Conservation (phyloP, 805 yeast species). For the Wickerhamomyces canadensis region DNA sequence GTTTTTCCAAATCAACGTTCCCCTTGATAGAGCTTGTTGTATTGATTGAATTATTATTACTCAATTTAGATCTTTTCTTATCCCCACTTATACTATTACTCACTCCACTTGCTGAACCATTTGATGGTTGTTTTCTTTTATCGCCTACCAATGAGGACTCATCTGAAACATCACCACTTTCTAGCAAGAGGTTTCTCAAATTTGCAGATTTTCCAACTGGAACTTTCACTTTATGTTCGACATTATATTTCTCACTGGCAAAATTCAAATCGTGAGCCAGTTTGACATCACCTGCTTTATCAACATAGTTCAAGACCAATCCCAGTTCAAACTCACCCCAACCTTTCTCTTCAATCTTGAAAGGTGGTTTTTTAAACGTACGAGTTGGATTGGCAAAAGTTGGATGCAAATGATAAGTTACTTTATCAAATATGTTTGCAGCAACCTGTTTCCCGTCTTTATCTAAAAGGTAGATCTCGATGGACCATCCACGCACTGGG, state of each 20-base stretch:
- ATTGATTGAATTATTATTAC: conserved; percentile 13
- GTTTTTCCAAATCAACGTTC: conserved; percentile 77
- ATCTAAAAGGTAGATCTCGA: conserved; percentile 69
- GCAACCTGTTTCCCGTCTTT: conserved; percentile 78
- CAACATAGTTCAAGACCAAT: conserved; percentile 68
- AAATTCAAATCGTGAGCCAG: conserved; percentile 88
- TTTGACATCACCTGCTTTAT: conserved; percentile 84
- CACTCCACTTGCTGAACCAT: conserved; percentile 7
- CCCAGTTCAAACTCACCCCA: conserved; percentile 98
- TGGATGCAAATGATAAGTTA: conserved; percentile 90
- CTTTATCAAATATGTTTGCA: conserved; percentile 85
- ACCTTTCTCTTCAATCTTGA: conserved; percentile 85
- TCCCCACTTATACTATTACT: conserved; percentile 23
- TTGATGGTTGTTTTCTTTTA: conserved; percentile 29
- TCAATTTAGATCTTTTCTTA: conserved; percentile 22
- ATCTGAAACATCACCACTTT: conserved; percentile 75
- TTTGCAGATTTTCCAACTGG: conserved; percentile 69
- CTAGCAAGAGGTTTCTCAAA: conserved; percentile 65
- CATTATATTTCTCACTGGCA: conserved; percentile 64
- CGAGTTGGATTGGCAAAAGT: conserved; percentile 89
- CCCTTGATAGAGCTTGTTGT: conserved; percentile 56
- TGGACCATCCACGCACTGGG: conserved; percentile 93
- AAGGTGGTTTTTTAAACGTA: conserved; percentile 76
- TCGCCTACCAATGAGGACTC: conserved; percentile 29
- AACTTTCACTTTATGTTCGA: conserved; percentile 71